Percentiles rank a stretch among this genome's conserved stretches.
phyloP scores from a whole-genome alignment of 1,139 yeast species.

The Diutina scorzettiae region DNA sequence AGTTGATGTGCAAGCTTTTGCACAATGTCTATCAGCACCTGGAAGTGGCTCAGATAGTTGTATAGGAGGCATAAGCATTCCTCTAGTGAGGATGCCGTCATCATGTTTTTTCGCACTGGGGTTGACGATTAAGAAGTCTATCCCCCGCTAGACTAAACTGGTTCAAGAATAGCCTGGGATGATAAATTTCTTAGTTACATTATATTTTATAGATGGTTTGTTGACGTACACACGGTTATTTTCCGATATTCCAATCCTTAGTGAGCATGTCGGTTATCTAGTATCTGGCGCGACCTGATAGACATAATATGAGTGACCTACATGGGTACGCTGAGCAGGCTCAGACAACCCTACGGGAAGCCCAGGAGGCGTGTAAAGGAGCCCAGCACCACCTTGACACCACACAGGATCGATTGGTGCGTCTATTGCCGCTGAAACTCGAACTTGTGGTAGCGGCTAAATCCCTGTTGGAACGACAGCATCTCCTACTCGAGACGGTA shows the following conservation, averaged over 20 bases:
- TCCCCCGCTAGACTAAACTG: too few species aligned
- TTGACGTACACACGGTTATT: too few species aligned
- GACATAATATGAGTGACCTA: not conserved
- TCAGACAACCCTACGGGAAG: not conserved
- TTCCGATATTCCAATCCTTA: too few species aligned
- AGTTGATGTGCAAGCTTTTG: conserved; percentile 31
- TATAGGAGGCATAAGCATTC: conserved; percentile 21
- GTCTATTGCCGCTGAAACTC: not conserved
- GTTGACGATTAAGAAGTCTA: too few species aligned
- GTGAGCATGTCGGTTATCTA: too few species aligned
- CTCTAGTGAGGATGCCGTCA: conserved; percentile 8
- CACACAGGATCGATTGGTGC: not conserved
- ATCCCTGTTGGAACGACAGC: not conserved
- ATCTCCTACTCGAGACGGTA: not conserved
- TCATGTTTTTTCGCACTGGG: too few species aligned
- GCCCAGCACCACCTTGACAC: not conserved
- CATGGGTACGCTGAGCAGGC: conserved; percentile 4
- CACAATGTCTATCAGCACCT: conserved; percentile 26
- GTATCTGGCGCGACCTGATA: not conserved
- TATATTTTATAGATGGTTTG: too few species aligned
- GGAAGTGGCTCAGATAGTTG: conserved; percentile 21
- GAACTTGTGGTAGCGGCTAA: not conserved
- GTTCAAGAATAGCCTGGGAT: not conserved
- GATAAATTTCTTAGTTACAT: not conserved
- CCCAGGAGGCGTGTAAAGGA: not conserved